Base-by-base conservation (phyloP, 495 filamentous ascomycete genomes). In the Penicillium egyptiacum region DNA sequence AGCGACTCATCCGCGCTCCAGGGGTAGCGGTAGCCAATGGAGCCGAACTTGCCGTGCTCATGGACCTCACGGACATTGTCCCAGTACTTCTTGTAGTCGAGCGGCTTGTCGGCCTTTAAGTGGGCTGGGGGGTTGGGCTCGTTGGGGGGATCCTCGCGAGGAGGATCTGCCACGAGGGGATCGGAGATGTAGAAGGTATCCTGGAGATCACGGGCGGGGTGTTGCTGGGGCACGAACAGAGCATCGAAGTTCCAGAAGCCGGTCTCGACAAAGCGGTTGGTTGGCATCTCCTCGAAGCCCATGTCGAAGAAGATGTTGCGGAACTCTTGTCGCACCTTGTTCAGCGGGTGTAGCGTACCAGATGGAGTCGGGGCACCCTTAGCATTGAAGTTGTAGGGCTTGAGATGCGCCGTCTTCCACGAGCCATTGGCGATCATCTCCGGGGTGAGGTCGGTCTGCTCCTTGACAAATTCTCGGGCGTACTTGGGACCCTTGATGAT, bases 181-280 rank as follows among this genome's bases (percentile, higher is more conserved):
- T 98, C 93, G 45, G 91, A 91, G 66, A 97, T 92, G 77, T 96
- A 98, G 81, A 98, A 96, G 56, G 94, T 98, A 68, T 98, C 92
- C 82, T 97, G 94, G 35, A 96, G 78, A 66, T 97, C 94, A 63
- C 94, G 90, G 57, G 94, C 92, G 31, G 93, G 94, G 71, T 97
- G 94, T 81, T 97, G 93, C 75, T 98, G 94, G 25, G 92, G 92
- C 22, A 98, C 91, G 76, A 91, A 97, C 55, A 98, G 92, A 41
- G 92, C 86, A 63, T 98, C 94, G 72, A 98, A 98, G 74, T 97
- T 97, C 88, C 93, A 98, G 86, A 97, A 96, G 39, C 92, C 92
- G 20, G 91, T 92, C 78, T 98, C 94, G 56, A 97, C 92, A 69
- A 86, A 94, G 64, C 86, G 86, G 63, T 74, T 75, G 59, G 73